Percentiles rank a stretch among this genome's conserved stretches.
Evolutionary conservation across 805 yeast species (phyloP).

Genomic region (Saccharomycopsis javanensis): DNA sequence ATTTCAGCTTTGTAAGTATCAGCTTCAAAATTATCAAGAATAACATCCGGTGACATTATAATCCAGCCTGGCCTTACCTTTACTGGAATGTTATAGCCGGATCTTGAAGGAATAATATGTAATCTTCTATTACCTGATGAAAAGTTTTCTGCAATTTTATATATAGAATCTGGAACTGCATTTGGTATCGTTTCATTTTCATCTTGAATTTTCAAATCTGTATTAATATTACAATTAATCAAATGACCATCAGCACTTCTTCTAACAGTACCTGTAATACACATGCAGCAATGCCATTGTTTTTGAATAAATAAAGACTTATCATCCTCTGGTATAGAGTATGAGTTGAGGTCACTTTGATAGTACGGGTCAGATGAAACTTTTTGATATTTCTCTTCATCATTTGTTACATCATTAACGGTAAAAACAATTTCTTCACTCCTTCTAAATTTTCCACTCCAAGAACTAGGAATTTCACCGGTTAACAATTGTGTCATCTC

Average conservation of each 20-base stretch:
- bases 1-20: constrained; percentile 36
- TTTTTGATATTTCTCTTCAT: constrained; percentile 28
- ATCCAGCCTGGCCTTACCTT: constrained; percentile 84
- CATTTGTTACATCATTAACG: constrained; percentile 61
- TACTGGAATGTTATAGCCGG: constrained; percentile 57
- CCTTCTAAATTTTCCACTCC: constrained; percentile 66
- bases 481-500: constrained; percentile 51
- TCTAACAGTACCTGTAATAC: constrained; percentile 88
- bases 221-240: constrained; percentile 87
- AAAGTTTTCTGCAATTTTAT: constrained; percentile 80
- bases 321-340: constrained; percentile 26
- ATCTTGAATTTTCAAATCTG: constrained; percentile 71
- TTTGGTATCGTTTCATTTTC: constrained; percentile 28
- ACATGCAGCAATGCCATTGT: constrained; percentile 98
- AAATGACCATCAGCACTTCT: constrained; percentile 75
- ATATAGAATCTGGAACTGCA: constrained; percentile 66
- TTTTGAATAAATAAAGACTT: constrained; percentile 50
- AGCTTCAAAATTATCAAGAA: constrained; percentile 60
- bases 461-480: constrained; percentile 11
- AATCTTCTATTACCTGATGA: constrained; percentile 71
- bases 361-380: neutral
- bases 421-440: constrained; percentile 84
- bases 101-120: constrained; percentile 71
- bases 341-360: constrained; percentile 27
- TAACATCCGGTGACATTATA: constrained; percentile 72